Evolutionary conservation across 768 basidiomycete species (phyloP), one percentile per base, ranked within the genome.

Genomic region (Pilatotrama ljubarskyi): DNA sequence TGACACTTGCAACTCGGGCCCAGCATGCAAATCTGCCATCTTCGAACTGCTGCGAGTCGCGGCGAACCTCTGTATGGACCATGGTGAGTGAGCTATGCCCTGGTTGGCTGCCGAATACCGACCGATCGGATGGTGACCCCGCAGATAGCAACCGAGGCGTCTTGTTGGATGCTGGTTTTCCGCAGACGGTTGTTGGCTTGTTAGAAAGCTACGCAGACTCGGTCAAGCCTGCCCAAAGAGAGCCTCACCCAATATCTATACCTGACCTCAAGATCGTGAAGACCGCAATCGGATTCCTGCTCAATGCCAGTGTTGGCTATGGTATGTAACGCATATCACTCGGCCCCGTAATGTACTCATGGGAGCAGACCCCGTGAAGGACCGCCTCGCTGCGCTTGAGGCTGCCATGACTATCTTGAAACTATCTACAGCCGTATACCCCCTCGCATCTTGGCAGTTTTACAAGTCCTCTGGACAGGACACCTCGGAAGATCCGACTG

Each of bases 61-160:
- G 24, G 92, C 92, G 13, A 94, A 94, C 73, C 73, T 94, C 17
- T 92, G 90, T 72, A 86, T 91, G 75, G 90, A 94, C 69, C 90
- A 93, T 66, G 85, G 90, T 86, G 64, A 61, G 83, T 70, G n/a
- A n/a, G n/a, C n/a, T n/a, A 22, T 18, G 15, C 26, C 38, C 43
- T 49, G 40, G 24, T n/a, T 25, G 44, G 8, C 11, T 42, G 35
- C 38, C 10, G 20, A 20, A 36, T 49, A 35, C 35, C 40, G 15
- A 52, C 35, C 52, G 29, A 18, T 20, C 13, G 47, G 44, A 41
- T 35, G 8, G 29, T n/a, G 32, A 36, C 48, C n/a, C 18, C 58
- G 18, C 58, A 94, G 92, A 94, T 70, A 86, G 81, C 36, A 94
- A 94, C 71, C 80, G 92, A 64, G 83, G 80, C 9, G 77, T 79